A percentile compares a stretch with the other conserved stretches of the same genome.
Conservation (phyloP, 495 filamentous ascomycete species). For the Trichoderma asperelloides region DNA sequence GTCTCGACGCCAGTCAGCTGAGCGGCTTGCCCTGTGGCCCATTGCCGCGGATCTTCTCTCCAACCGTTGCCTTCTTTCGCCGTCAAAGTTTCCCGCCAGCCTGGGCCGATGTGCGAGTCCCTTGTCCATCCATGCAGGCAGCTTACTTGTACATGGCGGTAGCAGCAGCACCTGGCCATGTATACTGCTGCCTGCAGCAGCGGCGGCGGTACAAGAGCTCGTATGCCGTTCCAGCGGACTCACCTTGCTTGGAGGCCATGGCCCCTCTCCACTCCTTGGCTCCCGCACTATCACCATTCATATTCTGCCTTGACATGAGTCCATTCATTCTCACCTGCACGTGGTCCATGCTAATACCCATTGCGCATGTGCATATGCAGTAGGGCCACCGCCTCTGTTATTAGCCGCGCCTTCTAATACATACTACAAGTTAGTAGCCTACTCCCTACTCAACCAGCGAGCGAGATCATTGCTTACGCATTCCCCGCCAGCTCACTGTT, state of each 20-base stretch:
- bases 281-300: background rate
- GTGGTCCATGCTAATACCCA: background rate
- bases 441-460: background rate
- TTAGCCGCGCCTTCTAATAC: background rate
- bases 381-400: too few relatives aligned
- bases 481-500: background rate
- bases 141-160: background rate
- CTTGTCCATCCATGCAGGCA: background rate
- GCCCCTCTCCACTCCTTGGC: background rate
- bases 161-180: background rate
- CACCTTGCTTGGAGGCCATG: too few relatives aligned
- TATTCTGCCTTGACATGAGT: background rate
- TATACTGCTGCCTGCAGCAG: too few relatives aligned
- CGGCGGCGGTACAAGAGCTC: too few relatives aligned
- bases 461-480: background rate
- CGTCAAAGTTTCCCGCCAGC: background rate
- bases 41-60: background rate
- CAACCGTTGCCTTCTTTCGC: background rate
- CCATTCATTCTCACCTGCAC: background rate
- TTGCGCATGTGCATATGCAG: background rate
- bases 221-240: too few relatives aligned
- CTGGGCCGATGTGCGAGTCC: background rate
- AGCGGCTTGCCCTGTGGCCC: slow-evolving; percentile 4
- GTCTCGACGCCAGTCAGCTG: slow-evolving; percentile 5
- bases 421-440: background rate